A percentile compares a stretch with the other conserved stretches of the same genome.
These are phyloP conservation scores for Hysterangium stoloniferum DNA, from an alignment of 768 basidiomycete species.

Conservation along the genomic window DNA sequence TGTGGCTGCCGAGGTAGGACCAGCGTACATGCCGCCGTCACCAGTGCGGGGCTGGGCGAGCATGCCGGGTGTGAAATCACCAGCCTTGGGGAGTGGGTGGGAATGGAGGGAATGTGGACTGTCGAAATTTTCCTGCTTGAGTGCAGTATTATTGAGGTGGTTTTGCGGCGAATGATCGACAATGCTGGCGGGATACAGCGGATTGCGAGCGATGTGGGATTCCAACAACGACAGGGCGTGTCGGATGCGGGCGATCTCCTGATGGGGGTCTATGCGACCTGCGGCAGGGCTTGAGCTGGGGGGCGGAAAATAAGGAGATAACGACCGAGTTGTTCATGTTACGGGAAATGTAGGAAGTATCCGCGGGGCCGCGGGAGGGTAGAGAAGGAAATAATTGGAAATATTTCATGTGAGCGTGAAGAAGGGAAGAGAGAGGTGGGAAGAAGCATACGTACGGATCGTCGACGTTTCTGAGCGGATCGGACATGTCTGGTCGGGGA, in stretches of 20 bases:
- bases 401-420: too few relatives aligned
- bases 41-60: slow-evolving; percentile 47
- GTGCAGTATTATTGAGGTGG: not conserved
- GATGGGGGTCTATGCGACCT: slow-evolving; percentile 42
- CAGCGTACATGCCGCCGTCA: slow-evolving; percentile 63
- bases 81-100: not conserved
- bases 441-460: slow-evolving; percentile 17
- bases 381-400: slow-evolving; percentile 11
- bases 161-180: slow-evolving; percentile 5
- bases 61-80: slow-evolving; percentile 45
- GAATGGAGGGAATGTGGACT: not conserved
- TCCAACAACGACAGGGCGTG: slow-evolving; percentile 64
- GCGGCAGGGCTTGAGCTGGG: slow-evolving; percentile 18
- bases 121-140: slow-evolving; percentile 1
- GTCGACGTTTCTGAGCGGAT: not conserved
- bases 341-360: too few relatives aligned
- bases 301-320: slow-evolving; percentile 20
- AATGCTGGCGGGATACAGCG: not conserved
- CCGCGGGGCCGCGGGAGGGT: not conserved
- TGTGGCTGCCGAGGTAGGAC: slow-evolving; percentile 69
- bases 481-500: not conserved
- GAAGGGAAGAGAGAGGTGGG: slow-evolving; percentile 12
- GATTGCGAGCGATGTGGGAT: slow-evolving; percentile 21
- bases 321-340: too few relatives aligned
- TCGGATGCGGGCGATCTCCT: slow-evolving; percentile 60